These are phyloP conservation scores for Dipteronia dyeriana DNA, from an alignment of 345 rosid species.

Conservation along the genomic window DNA sequence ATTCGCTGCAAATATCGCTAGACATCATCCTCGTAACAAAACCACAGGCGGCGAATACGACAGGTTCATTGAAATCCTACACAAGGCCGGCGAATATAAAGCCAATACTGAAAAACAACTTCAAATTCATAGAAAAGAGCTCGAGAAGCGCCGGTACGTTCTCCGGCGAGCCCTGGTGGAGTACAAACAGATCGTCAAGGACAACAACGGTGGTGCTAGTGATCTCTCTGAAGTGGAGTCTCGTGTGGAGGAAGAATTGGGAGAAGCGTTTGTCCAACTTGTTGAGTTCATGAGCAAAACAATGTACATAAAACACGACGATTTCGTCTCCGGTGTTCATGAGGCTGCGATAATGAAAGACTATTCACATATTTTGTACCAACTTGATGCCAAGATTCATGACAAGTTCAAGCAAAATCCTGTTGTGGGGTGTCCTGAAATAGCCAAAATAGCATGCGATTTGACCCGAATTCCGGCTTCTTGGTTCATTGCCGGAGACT, in stretches of 20 bases:
- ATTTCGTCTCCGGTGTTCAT: conserved; percentile 3
- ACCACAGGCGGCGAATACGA: background rate
- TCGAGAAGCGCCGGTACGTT: background rate
- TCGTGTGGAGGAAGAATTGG: conserved; percentile 4
- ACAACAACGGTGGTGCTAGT: background rate
- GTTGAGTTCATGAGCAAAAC: conserved; percentile 6
- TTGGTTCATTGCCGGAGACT: background rate
- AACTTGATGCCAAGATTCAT: background rate
- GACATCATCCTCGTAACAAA: background rate
- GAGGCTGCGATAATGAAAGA: background rate
- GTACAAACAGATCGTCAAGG: conserved; percentile 9
- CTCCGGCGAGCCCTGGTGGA: conserved; percentile 3
- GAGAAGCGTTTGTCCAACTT: background rate
- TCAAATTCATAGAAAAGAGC: background rate
- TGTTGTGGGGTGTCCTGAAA: conserved; percentile 3
- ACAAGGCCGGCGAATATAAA: background rate
- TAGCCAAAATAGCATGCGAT: background rate
- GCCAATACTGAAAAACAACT: background rate
- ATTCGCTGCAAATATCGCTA: background rate
- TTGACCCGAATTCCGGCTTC: conserved; percentile 9
- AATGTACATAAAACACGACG: background rate
- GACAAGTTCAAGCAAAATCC: background rate
- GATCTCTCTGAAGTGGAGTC: background rate
- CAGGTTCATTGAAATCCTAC: background rate
- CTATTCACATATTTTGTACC: background rate